Percentiles rank a stretch among this genome's conserved stretches.
These are phyloP conservation scores for Aspergillus biplanus DNA, from an alignment of 495 filamentous ascomycete genomes.

Conservation along the genomic window DNA sequence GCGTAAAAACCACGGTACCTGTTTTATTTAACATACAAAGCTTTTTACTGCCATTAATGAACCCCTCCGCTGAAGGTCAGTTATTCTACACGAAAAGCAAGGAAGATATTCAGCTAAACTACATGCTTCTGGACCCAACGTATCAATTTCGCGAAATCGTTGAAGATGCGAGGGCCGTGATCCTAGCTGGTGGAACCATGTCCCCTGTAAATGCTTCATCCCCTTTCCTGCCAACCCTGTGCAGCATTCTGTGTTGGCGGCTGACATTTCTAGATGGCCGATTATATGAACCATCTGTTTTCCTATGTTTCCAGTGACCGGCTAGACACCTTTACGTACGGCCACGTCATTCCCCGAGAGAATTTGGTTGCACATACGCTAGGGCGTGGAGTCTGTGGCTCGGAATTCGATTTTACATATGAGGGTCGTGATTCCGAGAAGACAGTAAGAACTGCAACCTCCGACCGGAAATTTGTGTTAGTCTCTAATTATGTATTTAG, in stretches of 20 bases:
- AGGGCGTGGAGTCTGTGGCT: slow-evolving; percentile 52
- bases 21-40: slow-evolving; percentile 81
- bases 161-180: slow-evolving; percentile 81
- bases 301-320: slow-evolving; percentile 66
- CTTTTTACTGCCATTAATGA: slow-evolving; percentile 82
- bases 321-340: slow-evolving; percentile 84
- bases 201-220: slow-evolving; percentile 63
- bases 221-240: not conserved
- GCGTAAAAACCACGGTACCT: slow-evolving; percentile 58
- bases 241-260: no score
- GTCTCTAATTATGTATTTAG: slow-evolving; percentile 39
- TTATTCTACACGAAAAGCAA: slow-evolving; percentile 74
- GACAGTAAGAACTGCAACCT: slow-evolving; percentile 45
- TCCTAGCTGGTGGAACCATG: slow-evolving; percentile 96
- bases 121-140: slow-evolving; percentile 92
- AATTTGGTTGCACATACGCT: slow-evolving; percentile 79
- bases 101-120: slow-evolving; percentile 68
- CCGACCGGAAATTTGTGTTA: not conserved
- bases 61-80: slow-evolving; percentile 83
- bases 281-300: slow-evolving; percentile 85
- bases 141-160: slow-evolving; percentile 90
- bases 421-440: slow-evolving; percentile 65
- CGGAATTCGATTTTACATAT: slow-evolving; percentile 85
- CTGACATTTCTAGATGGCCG: slow-evolving; percentile 62
- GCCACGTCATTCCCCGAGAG: slow-evolving; percentile 85